Evolutionary conservation across 441 rosid genomes (phyloP).

Genomic region (Eutrema salsugineum): DNA sequence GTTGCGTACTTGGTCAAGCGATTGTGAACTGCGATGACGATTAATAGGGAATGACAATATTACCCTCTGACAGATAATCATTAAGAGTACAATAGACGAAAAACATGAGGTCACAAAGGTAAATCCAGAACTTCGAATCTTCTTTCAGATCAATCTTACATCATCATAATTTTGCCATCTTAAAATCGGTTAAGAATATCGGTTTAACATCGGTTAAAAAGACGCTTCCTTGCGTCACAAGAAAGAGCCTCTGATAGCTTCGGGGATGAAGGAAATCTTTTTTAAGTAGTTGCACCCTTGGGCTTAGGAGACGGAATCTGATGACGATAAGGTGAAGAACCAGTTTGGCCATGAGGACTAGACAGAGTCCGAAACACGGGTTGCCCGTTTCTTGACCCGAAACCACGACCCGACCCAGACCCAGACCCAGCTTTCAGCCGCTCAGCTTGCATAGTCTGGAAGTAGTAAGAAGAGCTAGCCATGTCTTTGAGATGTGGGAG

Average conservation of each 20-base stretch:
- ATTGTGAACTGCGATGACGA: background rate
- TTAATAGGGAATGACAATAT: background rate
- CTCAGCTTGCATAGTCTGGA: constrained; percentile 60
- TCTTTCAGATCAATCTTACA: constrained; percentile 3
- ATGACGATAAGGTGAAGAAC: constrained; percentile 71
- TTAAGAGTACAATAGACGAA: background rate
- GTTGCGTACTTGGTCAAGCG: constrained; percentile 10
- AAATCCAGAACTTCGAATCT: background rate
- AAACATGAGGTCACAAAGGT: background rate
- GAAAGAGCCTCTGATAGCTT: background rate
- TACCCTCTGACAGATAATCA: background rate
- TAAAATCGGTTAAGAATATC: background rate
- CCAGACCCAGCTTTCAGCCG: constrained; percentile 52
- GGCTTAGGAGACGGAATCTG: constrained; percentile 68
- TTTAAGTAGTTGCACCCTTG: constrained; percentile 29
- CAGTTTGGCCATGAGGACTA: constrained; percentile 59
- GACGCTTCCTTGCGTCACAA: background rate
- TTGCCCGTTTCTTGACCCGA: constrained; percentile 64
- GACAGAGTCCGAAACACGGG: constrained; percentile 62
- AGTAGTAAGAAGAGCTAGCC: constrained; percentile 70
- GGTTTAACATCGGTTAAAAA: constrained; percentile 18
- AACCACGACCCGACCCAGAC: constrained; percentile 50
- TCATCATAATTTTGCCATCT: background rate
- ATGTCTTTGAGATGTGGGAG: constrained; percentile 62
- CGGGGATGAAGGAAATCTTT: background rate